Conservation (phyloP, 441 rosid species). For the Pelargonium fulgidum region DNA sequence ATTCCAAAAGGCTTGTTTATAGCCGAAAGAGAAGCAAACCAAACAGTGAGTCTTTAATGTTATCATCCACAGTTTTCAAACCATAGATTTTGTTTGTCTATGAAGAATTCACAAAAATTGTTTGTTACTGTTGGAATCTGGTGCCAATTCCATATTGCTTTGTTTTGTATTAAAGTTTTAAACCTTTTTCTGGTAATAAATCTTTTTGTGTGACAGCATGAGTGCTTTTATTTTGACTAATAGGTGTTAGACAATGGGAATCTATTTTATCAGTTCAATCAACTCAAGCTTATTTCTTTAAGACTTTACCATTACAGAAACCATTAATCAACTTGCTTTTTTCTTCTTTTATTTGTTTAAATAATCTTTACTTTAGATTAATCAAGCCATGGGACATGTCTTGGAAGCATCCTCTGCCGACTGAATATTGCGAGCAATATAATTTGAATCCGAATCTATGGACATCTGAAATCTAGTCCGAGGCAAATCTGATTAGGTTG, state of each 20-base stretch:
- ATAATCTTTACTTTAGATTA: neutral
- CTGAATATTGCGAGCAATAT: too few relatives aligned
- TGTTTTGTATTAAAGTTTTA: neutral
- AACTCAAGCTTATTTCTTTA: neutral
- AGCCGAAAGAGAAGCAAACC: constrained; percentile 1
- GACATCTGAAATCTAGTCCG: too few relatives aligned
- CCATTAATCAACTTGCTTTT: neutral
- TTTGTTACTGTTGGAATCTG: neutral
- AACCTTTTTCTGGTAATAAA: constrained; percentile 4
- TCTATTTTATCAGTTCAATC: neutral
- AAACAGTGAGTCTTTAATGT: neutral
- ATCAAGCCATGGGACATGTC: neutral
- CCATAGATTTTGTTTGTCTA: constrained; percentile 2
- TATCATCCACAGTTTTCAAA: neutral
- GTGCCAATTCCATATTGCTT: neutral
- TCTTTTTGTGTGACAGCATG: neutral
- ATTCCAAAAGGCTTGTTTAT: neutral
- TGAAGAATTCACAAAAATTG: neutral
- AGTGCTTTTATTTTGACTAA: neutral
- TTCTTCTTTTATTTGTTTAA: neutral
- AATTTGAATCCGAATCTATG: too few relatives aligned
- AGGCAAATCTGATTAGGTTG: too few relatives aligned
- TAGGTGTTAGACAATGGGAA: constrained; percentile 6
- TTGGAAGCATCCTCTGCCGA: neutral
- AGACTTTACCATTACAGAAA: neutral